Evolutionary conservation across 768 basidiomycete genomes (phyloP).

Genomic region (Sporobolomyces roseus): DNA sequence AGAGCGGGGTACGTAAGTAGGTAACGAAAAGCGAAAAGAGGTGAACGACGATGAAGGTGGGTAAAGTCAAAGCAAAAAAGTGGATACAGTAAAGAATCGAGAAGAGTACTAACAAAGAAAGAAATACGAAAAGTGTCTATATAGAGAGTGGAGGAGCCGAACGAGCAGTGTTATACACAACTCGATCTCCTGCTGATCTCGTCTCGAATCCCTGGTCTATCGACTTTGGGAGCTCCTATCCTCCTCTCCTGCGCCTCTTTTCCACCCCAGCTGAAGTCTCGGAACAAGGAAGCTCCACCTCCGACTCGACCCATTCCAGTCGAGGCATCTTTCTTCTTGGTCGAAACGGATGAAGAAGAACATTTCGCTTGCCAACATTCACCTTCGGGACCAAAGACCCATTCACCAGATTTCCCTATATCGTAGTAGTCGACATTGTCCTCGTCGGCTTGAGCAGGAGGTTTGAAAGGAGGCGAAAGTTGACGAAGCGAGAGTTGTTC

Average conservation of each 20-base stretch:
- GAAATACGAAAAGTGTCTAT: not conserved
- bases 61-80: not conserved
- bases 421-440: conserved; percentile 71
- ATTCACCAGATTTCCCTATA: not conserved
- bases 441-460: conserved; percentile 94
- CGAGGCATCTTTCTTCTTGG: not conserved
- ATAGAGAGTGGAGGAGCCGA: not conserved
- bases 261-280: conserved; percentile 14
- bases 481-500: conserved; percentile 74
- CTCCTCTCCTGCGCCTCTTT: conserved; percentile 15
- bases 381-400: conserved; percentile 9
- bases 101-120: not conserved
- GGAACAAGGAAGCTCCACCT: conserved; percentile 1
- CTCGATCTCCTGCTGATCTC: conserved; percentile 5
- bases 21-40: not conserved
- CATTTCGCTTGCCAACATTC: conserved; percentile 5
- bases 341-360: no score
- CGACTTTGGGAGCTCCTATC: not conserved
- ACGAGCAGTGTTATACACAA: not conserved
- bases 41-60: not conserved
- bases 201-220: conserved; percentile 1
- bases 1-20: not conserved
- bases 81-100: not conserved
- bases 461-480: conserved; percentile 94
- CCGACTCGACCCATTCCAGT: not conserved